Percentiles rank a stretch among this genome's conserved stretches.
phyloP scores from a whole-genome alignment of 306 rosid genomes.

The Luffa aegyptiaca region DNA sequence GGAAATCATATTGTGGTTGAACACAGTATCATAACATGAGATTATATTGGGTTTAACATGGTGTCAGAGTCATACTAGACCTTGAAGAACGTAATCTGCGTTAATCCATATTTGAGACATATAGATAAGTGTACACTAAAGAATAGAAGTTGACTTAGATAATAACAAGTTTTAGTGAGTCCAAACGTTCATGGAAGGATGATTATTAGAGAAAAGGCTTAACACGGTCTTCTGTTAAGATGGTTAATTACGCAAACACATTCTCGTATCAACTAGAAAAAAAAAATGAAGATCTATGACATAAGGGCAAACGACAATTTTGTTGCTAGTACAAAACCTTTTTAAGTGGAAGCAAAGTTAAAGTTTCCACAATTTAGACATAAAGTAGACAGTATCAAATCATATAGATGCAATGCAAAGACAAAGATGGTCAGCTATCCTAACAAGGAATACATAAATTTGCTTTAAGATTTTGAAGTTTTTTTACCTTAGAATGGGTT shows the following conservation, averaged over 20 bases:
- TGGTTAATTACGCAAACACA: neutral
- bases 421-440: no score
- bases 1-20: neutral
- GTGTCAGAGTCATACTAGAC: neutral
- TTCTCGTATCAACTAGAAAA: neutral
- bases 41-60: neutral
- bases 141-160: no score
- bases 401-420: no score
- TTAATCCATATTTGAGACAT: no score
- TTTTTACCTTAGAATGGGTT: slow-evolving; percentile 54
- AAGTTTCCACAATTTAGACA: neutral
- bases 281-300: neutral
- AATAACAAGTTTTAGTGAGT: no score
- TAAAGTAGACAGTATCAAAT: no score
- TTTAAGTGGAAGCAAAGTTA: neutral
- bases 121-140: no score
- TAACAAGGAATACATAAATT: no score
- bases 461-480: no score
- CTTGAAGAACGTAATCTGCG: neutral
- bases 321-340: neutral
- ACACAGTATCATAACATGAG: neutral
- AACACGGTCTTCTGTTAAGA: no score
- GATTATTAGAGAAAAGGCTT: no score
- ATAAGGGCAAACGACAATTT: neutral
- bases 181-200: no score